A percentile compares a stretch with the other conserved stretches of the same genome.
phyloP scores from a whole-genome alignment of 2,329 filamentous ascomycete species.

The Fusarium protoensiforme region DNA sequence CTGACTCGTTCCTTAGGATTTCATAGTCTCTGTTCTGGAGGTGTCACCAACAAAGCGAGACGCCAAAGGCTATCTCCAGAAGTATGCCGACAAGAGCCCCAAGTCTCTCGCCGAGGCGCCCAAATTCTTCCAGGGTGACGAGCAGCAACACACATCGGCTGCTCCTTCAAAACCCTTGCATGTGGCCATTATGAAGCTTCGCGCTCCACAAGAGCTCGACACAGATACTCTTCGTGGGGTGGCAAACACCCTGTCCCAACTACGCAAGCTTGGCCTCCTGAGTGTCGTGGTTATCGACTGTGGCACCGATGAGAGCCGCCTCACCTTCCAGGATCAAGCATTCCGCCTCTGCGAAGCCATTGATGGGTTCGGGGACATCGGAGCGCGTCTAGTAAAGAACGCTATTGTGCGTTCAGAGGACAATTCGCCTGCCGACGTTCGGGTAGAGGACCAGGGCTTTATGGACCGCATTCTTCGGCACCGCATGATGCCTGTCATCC shows the following conservation, averaged over 20 bases:
- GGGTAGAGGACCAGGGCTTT: constrained; percentile 46
- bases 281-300: constrained; percentile 88
- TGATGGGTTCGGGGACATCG: constrained; percentile 74
- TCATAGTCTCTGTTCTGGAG: constrained; percentile 86
- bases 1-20: constrained; percentile 67
- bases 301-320: constrained; percentile 53
- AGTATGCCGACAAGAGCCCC: constrained; percentile 67
- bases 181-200: constrained; percentile 87
- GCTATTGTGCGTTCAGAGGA: constrained; percentile 37
- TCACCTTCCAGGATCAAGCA: constrained; percentile 70
- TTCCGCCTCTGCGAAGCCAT: constrained; percentile 80
- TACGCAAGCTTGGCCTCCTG: constrained; percentile 82
- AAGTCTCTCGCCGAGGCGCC: constrained; percentile 39
- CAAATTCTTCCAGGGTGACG: constrained; percentile 51
- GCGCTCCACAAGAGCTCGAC: constrained; percentile 76
- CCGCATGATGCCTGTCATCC: constrained; percentile 52
- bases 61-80: constrained; percentile 89
- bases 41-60: constrained; percentile 93
- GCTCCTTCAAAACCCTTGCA: constrained; percentile 55
- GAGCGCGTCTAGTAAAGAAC: constrained; percentile 74
- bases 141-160: constrained; percentile 13
- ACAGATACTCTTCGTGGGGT: constrained; percentile 78
- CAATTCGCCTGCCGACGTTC: constrained; percentile 35
- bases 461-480: constrained; percentile 47
- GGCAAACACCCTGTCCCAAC: constrained; percentile 84